Evolutionary conservation across 2,329 filamentous ascomycete species (phyloP).

Genomic region (Aspergillus novoparasiticus): DNA sequence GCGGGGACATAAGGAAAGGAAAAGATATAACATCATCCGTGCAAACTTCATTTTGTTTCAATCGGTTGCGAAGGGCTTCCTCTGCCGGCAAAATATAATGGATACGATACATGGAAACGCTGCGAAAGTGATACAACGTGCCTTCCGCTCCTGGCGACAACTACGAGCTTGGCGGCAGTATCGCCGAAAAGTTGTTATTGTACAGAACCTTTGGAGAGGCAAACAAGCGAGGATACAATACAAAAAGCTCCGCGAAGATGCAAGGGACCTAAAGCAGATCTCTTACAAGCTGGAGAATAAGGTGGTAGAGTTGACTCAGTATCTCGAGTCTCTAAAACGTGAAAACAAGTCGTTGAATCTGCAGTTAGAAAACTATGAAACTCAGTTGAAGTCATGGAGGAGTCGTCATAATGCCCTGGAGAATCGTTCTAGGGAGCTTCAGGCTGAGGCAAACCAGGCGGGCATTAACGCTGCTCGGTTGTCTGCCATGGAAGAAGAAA

Average conservation of each 20-base stretch:
- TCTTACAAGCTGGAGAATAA: constrained; percentile 99
- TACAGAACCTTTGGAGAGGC: constrained; percentile 93
- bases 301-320: constrained; percentile 96
- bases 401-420: constrained; percentile 88
- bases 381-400: constrained; percentile 95
- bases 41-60: constrained; percentile 86
- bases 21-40: constrained; percentile 74
- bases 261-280: constrained; percentile 97
- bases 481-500: constrained; percentile 90
- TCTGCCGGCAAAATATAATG: constrained; percentile 88
- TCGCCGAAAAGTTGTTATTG: constrained; percentile 82
- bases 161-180: constrained; percentile 83
- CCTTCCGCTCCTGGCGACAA: constrained; percentile 80
- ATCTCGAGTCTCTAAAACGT: constrained; percentile 84
- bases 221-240: constrained; percentile 78
- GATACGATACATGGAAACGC: constrained; percentile 93
- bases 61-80: constrained; percentile 86
- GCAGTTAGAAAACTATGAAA: constrained; percentile 94
- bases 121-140: constrained; percentile 84
- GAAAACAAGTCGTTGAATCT: constrained; percentile 88
- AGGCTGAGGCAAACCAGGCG: constrained; percentile 95
- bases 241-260: constrained; percentile 90
- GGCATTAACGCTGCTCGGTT: constrained; percentile 91
- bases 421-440: constrained; percentile 86
- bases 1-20: constrained; percentile 88